phyloP scores from a whole-genome alignment of 2,329 filamentous ascomycete species.

The Aspergillus fumigatiaffinis region DNA sequence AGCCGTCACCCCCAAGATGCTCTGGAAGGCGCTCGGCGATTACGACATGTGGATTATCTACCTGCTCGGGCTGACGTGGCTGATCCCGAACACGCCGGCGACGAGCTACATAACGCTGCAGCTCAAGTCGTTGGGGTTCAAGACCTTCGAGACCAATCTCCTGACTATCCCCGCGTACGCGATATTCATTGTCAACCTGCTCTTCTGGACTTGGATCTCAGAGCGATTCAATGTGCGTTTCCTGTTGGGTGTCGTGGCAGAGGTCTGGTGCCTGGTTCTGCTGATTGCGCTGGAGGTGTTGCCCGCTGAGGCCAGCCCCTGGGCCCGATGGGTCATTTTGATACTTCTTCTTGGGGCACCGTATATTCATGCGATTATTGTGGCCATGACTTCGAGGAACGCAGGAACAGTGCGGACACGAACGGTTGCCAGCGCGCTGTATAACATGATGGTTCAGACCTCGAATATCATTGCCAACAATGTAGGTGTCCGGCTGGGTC shows the following conservation, averaged over 20 bases:
- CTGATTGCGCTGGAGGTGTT: slow-evolving; percentile 51
- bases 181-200: slow-evolving; percentile 55
- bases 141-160: slow-evolving; percentile 58
- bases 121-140: slow-evolving; percentile 53
- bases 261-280: slow-evolving; percentile 52
- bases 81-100: slow-evolving; percentile 36
- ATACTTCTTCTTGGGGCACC: slow-evolving; percentile 54
- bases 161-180: slow-evolving; percentile 58
- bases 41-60: slow-evolving; percentile 58
- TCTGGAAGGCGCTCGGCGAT: slow-evolving; percentile 50
- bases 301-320: slow-evolving; percentile 46
- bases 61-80: slow-evolving; percentile 45
- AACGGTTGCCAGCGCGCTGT: slow-evolving; percentile 43
- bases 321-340: slow-evolving; percentile 51
- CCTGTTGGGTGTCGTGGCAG: slow-evolving; percentile 50
- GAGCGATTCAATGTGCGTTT: slow-evolving; percentile 55
- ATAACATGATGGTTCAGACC: slow-evolving; percentile 46
- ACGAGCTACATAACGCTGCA: slow-evolving; percentile 38
- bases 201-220: slow-evolving; percentile 52
- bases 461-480: slow-evolving; percentile 40
- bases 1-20: slow-evolving; percentile 45
- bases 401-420: slow-evolving; percentile 41
- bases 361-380: slow-evolving; percentile 56
- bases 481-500: slow-evolving; percentile 20
- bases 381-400: slow-evolving; percentile 43